Evolutionary conservation across 106 monocot species (phyloP).

Genomic region (Triglochin maritima): DNA sequence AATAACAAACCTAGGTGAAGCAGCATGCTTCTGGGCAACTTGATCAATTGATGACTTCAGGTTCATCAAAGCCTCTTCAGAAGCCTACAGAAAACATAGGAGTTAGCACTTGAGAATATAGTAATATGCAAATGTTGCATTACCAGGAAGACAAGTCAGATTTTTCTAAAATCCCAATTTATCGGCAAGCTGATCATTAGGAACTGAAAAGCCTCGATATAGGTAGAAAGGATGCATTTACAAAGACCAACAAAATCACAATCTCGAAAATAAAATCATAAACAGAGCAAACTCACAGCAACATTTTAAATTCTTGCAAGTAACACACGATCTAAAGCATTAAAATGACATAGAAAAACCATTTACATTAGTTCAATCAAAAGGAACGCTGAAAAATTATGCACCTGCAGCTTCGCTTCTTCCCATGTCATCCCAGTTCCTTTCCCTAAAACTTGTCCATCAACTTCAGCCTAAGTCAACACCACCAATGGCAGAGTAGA

Average conservation of each 20-base stretch:
- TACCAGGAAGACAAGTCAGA: too few relatives aligned
- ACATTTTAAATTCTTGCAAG: neutral
- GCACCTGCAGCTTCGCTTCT: slow-evolving; percentile 84
- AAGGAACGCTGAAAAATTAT: neutral
- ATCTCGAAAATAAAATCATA: neutral
- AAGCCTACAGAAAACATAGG: slow-evolving; percentile 46
- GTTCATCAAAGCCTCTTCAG: slow-evolving; percentile 70
- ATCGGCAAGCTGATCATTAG: too few relatives aligned
- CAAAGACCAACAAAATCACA: neutral
- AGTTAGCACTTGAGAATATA: too few relatives aligned
- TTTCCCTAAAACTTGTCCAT: slow-evolving; percentile 57
- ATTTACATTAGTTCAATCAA: slow-evolving; percentile 1
- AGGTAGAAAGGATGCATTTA: too few relatives aligned
- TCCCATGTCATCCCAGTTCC: slow-evolving; percentile 75
- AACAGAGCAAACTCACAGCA: neutral
- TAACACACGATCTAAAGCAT: neutral
- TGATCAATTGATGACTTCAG: slow-evolving; percentile 63
- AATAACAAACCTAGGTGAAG: slow-evolving; percentile 55
- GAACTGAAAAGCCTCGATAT: too few relatives aligned
- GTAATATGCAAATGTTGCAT: too few relatives aligned
- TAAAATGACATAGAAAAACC: neutral
- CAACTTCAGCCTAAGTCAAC: slow-evolving; percentile 58
- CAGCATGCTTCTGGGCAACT: slow-evolving; percentile 32
- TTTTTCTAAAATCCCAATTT: too few relatives aligned
- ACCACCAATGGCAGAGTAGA: neutral